Percentiles rank a stretch among this genome's conserved stretches.
These are phyloP conservation scores for Lasiodiplodia citricola DNA, from an alignment of 2,329 filamentous ascomycete genomes.

Conservation along the genomic window DNA sequence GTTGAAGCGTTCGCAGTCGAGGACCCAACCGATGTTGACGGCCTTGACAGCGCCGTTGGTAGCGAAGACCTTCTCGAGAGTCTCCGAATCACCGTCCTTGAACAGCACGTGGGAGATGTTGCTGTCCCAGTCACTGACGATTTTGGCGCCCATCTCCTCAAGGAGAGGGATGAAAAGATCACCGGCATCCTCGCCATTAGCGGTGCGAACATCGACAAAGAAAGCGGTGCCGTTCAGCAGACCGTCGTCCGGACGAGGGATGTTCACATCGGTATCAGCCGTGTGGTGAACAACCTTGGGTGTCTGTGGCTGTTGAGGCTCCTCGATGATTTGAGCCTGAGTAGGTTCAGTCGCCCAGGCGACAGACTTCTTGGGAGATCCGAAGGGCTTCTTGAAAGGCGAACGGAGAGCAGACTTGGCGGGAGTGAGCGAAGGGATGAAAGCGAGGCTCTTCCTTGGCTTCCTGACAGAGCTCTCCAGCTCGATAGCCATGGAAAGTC, in stretches of 20 bases:
- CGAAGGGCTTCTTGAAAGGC: constrained; percentile 38
- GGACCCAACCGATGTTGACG: constrained; percentile 85
- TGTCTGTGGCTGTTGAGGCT: constrained; percentile 22
- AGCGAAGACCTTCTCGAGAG: constrained; percentile 78
- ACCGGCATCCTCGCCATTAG: constrained; percentile 65
- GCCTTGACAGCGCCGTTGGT: constrained; percentile 72
- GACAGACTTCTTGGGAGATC: constrained; percentile 45
- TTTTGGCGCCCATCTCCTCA: constrained; percentile 79
- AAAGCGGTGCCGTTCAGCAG: constrained; percentile 68
- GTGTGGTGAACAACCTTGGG: constrained; percentile 16
- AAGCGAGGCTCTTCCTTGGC: constrained; percentile 24
- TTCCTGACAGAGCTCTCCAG: constrained; percentile 25
- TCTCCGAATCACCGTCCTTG: constrained; percentile 83
- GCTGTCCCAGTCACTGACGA: constrained; percentile 72
- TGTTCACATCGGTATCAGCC: constrained; percentile 29
- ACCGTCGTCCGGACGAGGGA: constrained; percentile 34
- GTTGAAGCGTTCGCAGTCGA: constrained; percentile 60
- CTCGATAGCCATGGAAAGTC: constrained; percentile 24
- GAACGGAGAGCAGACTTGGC: constrained; percentile 41
- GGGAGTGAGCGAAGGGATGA: constrained; percentile 28
- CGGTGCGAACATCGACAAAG: constrained; percentile 83
- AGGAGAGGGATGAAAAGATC: constrained; percentile 84
- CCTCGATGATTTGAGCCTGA: background rate
- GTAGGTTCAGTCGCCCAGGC: constrained; percentile 34
- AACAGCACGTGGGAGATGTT: constrained; percentile 89